These are phyloP conservation scores for Colletotrichum chlorophyti DNA, from an alignment of 2,329 filamentous ascomycete genomes.

Conservation along the genomic window DNA sequence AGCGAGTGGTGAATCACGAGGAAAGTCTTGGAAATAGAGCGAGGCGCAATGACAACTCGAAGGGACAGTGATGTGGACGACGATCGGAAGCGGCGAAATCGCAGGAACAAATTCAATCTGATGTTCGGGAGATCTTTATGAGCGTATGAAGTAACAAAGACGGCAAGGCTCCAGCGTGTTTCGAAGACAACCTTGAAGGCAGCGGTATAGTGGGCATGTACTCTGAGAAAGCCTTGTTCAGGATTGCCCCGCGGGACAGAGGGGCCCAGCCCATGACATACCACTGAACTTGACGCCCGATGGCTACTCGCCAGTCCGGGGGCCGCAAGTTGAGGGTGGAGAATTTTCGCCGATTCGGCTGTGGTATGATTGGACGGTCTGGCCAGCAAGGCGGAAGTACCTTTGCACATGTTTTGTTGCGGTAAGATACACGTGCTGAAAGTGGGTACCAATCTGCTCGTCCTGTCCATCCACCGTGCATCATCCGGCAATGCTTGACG, in stretches of 20 bases:
- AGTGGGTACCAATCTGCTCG: not conserved
- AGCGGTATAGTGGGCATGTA: conserved; percentile 21
- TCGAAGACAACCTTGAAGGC: conserved; percentile 15
- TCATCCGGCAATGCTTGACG: too few relatives aligned
- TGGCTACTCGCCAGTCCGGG: too few relatives aligned
- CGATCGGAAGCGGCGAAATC: not conserved
- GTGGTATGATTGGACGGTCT: not conserved
- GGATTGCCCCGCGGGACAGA: conserved; percentile 25
- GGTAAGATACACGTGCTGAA: not conserved
- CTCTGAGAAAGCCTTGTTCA: conserved; percentile 21
- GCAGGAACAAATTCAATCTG: conserved; percentile 5
- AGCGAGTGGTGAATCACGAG: conserved; percentile 14
- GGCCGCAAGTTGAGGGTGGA: not conserved
- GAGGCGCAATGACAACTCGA: not conserved
- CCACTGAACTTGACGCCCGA: conserved; percentile 13
- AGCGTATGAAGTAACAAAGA: conserved; percentile 4
- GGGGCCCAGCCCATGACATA: conserved; percentile 15
- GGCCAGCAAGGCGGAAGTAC: not conserved
- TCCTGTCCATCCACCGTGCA: conserved; percentile 11
- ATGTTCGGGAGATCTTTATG: conserved; percentile 8
- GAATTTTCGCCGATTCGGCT: not conserved
- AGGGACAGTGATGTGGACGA: not conserved
- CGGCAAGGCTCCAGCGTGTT: conserved; percentile 15
- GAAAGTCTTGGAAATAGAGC: not conserved
- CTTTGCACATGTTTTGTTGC: not conserved